These are phyloP conservation scores for Acmispon strigosus DNA, from an alignment of 306 rosid species.

Conservation along the genomic window DNA sequence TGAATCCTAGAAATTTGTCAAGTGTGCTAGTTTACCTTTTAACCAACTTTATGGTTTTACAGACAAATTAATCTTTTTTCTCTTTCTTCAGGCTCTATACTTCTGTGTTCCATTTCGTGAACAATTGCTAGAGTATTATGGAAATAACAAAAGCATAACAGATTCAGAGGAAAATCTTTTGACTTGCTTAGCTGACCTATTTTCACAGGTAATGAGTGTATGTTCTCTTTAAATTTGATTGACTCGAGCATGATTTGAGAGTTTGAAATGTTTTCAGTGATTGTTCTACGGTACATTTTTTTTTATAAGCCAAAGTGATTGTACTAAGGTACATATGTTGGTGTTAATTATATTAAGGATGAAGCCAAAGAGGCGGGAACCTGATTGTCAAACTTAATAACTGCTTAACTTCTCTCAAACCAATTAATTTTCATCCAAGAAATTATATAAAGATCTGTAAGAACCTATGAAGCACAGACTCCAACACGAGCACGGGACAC, in stretches of 20 bases:
- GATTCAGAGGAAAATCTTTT: slow-evolving; percentile 92
- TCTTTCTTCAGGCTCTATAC: slow-evolving; percentile 74
- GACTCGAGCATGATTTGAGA: background rate
- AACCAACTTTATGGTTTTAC: background rate
- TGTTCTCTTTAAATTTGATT: background rate
- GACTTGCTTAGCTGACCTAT: slow-evolving; percentile 95
- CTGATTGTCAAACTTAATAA: background rate
- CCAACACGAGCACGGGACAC: too few relatives aligned
- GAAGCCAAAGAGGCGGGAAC: background rate
- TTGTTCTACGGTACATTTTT: background rate
- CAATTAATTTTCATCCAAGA: background rate
- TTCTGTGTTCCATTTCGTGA: slow-evolving; percentile 99
- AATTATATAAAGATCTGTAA: background rate
- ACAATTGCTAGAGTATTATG: slow-evolving; percentile 80
- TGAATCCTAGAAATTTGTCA: background rate
- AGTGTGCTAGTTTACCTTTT: background rate
- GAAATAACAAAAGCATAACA: slow-evolving; percentile 58
- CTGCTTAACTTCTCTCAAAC: background rate
- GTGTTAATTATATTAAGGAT: background rate
- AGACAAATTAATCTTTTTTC: slow-evolving; percentile 2
- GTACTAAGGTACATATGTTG: background rate
- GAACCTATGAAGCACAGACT: too few relatives aligned
- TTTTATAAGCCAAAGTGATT: too few relatives aligned
- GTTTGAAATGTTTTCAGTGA: background rate
- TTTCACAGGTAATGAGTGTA: slow-evolving; percentile 65